A percentile compares a stretch with the other conserved stretches of the same genome.
Evolutionary conservation across 2,329 filamentous ascomycete species (phyloP).

Genomic region (Nemania abortiva): DNA sequence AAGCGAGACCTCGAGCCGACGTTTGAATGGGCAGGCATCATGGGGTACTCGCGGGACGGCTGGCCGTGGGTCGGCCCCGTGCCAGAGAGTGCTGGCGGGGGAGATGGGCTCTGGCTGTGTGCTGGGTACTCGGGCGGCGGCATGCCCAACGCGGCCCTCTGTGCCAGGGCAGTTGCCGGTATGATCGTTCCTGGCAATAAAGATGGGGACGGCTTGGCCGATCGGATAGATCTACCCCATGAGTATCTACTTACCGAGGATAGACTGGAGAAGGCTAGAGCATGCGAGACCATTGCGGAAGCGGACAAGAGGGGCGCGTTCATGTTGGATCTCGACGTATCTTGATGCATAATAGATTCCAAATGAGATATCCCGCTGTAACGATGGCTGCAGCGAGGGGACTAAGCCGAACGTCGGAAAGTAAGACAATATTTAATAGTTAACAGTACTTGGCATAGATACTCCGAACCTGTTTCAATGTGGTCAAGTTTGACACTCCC

Average conservation of each 20-base stretch:
- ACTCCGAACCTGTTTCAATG: no score
- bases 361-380: no score
- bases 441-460: no score
- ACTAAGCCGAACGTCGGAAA: no score
- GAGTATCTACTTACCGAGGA: conserved; percentile 1
- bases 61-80: conserved; percentile 78
- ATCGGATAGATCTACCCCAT: background rate
- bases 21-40: conserved; percentile 82
- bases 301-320: conserved; percentile 1
- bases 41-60: conserved; percentile 78
- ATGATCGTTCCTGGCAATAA: conserved; percentile 59
- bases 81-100: conserved; percentile 57
- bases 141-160: conserved; percentile 78
- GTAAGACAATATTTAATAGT: no score
- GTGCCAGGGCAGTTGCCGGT: conserved; percentile 70
- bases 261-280: background rate
- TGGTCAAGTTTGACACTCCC: no score
- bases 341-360: background rate
- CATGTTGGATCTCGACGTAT: conserved; percentile 1
- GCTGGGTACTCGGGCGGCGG: conserved; percentile 80
- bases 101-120: conserved; percentile 69
- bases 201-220: conserved; percentile 1
- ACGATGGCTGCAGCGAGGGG: no score
- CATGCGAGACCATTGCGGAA: background rate
- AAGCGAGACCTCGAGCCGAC: conserved; percentile 59